Percentiles rank a stretch among this genome's conserved stretches.
Conservation (phyloP, 768 basidiomycete species). For the Udeniomyces megalosporus region DNA sequence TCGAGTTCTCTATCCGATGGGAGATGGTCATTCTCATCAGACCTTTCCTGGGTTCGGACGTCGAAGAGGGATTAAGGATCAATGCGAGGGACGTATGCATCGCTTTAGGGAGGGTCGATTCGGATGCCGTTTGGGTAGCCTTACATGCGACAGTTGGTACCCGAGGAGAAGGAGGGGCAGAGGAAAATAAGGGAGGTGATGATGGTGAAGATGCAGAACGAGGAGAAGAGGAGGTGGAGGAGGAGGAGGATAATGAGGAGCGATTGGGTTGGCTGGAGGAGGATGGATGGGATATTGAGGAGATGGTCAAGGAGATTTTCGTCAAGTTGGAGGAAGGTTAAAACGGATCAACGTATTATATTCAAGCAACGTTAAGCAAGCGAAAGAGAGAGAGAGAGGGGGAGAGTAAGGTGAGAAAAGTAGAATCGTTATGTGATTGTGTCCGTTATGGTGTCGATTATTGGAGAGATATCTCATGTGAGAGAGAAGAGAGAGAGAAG, state of each 20-base stretch:
- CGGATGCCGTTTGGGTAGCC: slow-evolving; percentile 59
- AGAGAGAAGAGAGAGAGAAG: too few relatives aligned
- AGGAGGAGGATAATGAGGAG: not conserved
- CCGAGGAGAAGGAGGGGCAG: not conserved
- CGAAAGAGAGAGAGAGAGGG: too few relatives aligned
- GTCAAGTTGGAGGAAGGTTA: not conserved
- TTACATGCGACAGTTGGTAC: not conserved
- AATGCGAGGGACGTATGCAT: slow-evolving; percentile 50
- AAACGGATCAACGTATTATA: too few relatives aligned
- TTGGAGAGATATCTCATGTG: too few relatives aligned
- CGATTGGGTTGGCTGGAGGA: not conserved
- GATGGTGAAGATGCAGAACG: not conserved
- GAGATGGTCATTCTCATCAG: slow-evolving; percentile 60
- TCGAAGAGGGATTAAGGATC: slow-evolving; percentile 57
- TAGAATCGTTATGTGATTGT: too few relatives aligned
- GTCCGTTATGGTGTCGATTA: too few relatives aligned
- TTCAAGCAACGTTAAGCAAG: too few relatives aligned
- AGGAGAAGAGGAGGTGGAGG: too few relatives aligned
- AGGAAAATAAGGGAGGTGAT: not conserved
- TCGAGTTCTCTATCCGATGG: slow-evolving; percentile 60
- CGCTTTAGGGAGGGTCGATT: slow-evolving; percentile 45
- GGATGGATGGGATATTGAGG: not conserved
- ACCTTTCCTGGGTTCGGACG: slow-evolving; percentile 51
- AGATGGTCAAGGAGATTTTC: not conserved
- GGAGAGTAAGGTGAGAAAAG: too few relatives aligned